phyloP scores from a whole-genome alignment of 2,329 filamentous ascomycete genomes.

The Clarireedia homoeocarpa region DNA sequence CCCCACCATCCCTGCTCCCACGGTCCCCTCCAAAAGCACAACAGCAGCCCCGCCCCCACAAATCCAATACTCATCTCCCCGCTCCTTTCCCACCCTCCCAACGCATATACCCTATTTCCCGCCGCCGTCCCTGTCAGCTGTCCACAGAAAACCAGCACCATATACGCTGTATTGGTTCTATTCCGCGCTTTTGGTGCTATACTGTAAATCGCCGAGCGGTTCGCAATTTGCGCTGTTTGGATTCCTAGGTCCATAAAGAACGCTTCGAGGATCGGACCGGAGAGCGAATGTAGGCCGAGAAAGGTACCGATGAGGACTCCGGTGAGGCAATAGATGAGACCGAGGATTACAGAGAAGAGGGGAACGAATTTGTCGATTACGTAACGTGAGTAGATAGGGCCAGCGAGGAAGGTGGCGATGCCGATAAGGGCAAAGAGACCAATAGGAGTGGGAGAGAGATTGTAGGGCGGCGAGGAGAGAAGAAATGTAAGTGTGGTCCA shows the following conservation, averaged over 20 bases:
- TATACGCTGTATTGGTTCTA: conserved; percentile 74
- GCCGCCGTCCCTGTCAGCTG: conserved; percentile 64
- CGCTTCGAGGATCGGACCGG: conserved; percentile 66
- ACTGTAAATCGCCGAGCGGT: conserved; percentile 60
- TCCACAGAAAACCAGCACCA: conserved; percentile 67
- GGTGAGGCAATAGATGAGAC: conserved; percentile 47
- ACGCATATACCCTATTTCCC: conserved; percentile 47
- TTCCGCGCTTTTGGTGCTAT: conserved; percentile 67
- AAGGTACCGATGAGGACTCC: conserved; percentile 64
- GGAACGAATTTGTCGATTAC: conserved; percentile 66
- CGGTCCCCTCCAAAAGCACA: conserved; percentile 43
- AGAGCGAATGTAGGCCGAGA: conserved; percentile 55
- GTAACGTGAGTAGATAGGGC: conserved; percentile 60
- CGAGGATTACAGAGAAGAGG: conserved; percentile 58
- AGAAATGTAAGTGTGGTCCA: conserved; percentile 78
- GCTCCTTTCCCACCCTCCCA: conserved; percentile 47
- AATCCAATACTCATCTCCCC: conserved; percentile 50
- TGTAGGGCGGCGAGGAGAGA: conserved; percentile 60
- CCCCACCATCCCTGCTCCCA: conserved; percentile 51
- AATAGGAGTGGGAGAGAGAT: conserved; percentile 59
- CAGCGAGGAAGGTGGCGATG: conserved; percentile 58
- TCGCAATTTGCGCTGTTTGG: conserved; percentile 68
- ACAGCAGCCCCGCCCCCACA: conserved; percentile 39
- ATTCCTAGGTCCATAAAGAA: conserved; percentile 63
- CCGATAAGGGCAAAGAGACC: conserved; percentile 75